A percentile compares a stretch with the other conserved stretches of the same genome.
Evolutionary conservation across 2,329 filamentous ascomycete genomes (phyloP).

Genomic region (Penicillium sumatraense): DNA sequence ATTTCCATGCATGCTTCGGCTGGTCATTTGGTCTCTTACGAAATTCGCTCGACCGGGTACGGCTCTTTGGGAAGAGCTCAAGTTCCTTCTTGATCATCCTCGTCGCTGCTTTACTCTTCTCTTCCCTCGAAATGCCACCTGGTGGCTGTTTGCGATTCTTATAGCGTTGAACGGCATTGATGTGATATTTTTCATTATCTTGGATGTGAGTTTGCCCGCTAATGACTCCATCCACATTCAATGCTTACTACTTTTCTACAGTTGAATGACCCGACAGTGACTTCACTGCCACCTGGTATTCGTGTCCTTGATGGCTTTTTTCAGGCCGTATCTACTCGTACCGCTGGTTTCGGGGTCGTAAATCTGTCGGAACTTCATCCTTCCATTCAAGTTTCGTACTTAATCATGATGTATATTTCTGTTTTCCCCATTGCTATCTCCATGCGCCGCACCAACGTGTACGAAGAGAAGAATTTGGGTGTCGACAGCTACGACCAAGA

Average conservation of each 20-base stretch:
- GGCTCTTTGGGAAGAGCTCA: slow-evolving; percentile 84
- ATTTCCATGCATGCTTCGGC: slow-evolving; percentile 91
- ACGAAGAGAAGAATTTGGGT: slow-evolving; percentile 76
- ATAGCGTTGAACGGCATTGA: slow-evolving; percentile 82
- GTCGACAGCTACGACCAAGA: slow-evolving; percentile 70
- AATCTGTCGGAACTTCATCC: slow-evolving; percentile 80
- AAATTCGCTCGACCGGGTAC: slow-evolving; percentile 67
- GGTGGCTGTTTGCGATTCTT: slow-evolving; percentile 93
- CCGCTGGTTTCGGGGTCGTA: slow-evolving; percentile 85
- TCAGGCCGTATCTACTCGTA: slow-evolving; percentile 85
- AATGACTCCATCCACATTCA: background rate
- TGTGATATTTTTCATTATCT: slow-evolving; percentile 85
- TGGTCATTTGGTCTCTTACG: slow-evolving; percentile 84
- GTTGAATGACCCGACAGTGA: slow-evolving; percentile 74
- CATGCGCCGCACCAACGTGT: slow-evolving; percentile 91
- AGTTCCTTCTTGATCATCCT: slow-evolving; percentile 90
- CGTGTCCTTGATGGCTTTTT: slow-evolving; percentile 86
- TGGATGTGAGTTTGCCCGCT: slow-evolving; percentile 68
- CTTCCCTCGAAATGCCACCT: slow-evolving; percentile 87
- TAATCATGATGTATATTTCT: slow-evolving; percentile 99
- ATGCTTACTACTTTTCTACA: slow-evolving; percentile 39
- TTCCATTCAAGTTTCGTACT: slow-evolving; percentile 88
- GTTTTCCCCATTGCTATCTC: slow-evolving; percentile 96
- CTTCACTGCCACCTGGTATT: slow-evolving; percentile 69
- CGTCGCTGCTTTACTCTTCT: slow-evolving; percentile 94